Conservation (phyloP, 768 basidiomycete species). For the Calocybe cyanea region DNA sequence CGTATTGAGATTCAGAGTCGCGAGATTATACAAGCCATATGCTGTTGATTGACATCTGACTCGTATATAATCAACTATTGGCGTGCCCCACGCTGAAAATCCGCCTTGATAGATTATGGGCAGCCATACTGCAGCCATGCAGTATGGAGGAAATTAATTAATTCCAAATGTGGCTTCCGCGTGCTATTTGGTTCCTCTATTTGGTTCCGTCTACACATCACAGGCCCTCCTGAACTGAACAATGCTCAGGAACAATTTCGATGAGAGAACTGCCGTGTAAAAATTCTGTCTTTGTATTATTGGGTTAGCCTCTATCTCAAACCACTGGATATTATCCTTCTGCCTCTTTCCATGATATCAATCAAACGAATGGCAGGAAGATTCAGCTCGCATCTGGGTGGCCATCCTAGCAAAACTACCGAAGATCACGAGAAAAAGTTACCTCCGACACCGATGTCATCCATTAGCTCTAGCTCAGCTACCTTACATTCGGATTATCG, state of each 20-base stretch:
- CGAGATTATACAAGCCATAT: too few relatives aligned
- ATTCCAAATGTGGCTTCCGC: too few relatives aligned
- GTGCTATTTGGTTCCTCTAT: conserved; percentile 12
- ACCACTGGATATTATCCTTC: background rate
- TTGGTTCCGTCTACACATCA: conserved; percentile 14
- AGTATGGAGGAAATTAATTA: too few relatives aligned
- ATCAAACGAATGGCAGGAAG: conserved; percentile 52
- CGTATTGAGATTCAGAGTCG: too few relatives aligned
- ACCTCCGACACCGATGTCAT: conserved; percentile 27
- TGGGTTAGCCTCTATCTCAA: conserved; percentile 9
- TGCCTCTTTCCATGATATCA: conserved; percentile 20
- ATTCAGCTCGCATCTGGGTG: conserved; percentile 37
- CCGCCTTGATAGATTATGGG: too few relatives aligned
- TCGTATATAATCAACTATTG: too few relatives aligned
- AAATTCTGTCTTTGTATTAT: conserved; percentile 7
- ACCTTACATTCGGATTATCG: conserved; percentile 47
- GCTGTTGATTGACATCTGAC: too few relatives aligned
- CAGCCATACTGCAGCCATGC: too few relatives aligned
- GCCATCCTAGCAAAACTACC: conserved; percentile 21
- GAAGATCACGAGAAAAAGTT: conserved; percentile 18
- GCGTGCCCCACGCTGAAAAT: too few relatives aligned
- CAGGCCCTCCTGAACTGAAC: conserved; percentile 18
- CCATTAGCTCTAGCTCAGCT: conserved; percentile 26
- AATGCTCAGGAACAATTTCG: conserved; percentile 21
- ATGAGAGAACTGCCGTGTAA: conserved; percentile 13